Evolutionary conservation across 192 early-diverging fungal species (phyloP).

Genomic region (Backusella psychrophila): DNA sequence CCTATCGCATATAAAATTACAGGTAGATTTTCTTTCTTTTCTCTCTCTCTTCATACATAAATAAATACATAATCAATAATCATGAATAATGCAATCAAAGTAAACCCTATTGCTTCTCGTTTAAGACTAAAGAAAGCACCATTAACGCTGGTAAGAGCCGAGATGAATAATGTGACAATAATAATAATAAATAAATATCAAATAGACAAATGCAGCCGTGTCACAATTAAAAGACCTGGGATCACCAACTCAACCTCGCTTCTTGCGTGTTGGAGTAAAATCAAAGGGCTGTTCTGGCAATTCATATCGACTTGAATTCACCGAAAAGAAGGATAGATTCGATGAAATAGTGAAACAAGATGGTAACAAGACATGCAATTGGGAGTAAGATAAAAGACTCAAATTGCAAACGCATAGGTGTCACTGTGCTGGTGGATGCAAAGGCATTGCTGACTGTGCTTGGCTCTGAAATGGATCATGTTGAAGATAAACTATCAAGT

Average conservation of each 20-base stretch:
- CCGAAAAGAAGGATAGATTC: slow-evolving; percentile 71
- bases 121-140: slow-evolving; percentile 35
- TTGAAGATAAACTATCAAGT: slow-evolving; percentile 82
- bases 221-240: slow-evolving; percentile 60
- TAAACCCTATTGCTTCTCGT: slow-evolving; percentile 1
- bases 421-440: slow-evolving; percentile 91
- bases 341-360: slow-evolving; percentile 95
- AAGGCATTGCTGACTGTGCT: slow-evolving; percentile 94
- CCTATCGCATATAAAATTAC: neutral
- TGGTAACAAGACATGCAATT: slow-evolving; percentile 51
- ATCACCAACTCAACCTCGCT: slow-evolving; percentile 54
- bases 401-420: slow-evolving; percentile 49
- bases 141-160: slow-evolving; percentile 25
- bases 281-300: slow-evolving; percentile 95
- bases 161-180: neutral
- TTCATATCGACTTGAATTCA: slow-evolving; percentile 83
- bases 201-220: slow-evolving; percentile 80
- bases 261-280: slow-evolving; percentile 86
- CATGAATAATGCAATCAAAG: neutral
- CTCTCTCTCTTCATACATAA: neutral
- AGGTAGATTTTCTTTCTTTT: neutral
- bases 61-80: no score
- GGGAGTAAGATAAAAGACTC: no score
- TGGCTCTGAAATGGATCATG: slow-evolving; percentile 98
- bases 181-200: neutral